These are phyloP conservation scores for Phytopythium helicoides DNA, from an alignment of 352 stramenopile species.

Conservation along the genomic window DNA sequence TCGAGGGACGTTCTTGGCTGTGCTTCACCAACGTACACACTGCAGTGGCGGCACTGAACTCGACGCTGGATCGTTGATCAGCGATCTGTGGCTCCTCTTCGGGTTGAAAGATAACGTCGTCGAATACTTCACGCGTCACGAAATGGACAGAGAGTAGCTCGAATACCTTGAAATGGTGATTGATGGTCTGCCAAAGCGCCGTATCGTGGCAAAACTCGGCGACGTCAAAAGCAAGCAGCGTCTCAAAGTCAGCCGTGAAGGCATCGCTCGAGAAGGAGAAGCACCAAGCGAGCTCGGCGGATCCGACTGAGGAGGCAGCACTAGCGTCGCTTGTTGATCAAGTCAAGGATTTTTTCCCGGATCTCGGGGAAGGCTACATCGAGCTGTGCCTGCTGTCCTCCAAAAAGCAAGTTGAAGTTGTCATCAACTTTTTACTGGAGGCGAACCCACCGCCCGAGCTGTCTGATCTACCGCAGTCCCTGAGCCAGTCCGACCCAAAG, in stretches of 20 bases:
- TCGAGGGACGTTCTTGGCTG: conserved; percentile 49
- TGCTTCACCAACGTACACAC: conserved; percentile 63
- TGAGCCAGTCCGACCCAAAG: conserved; percentile 27
- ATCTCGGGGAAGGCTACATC: conserved; percentile 59
- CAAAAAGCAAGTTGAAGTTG: conserved; percentile 38
- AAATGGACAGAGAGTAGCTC: conserved; percentile 56
- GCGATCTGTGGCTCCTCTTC: conserved; percentile 66
- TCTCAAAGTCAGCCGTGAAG: conserved; percentile 3
- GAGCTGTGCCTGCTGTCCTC: conserved; percentile 55
- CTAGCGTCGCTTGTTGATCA: conserved; percentile 41
- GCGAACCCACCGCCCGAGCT: conserved; percentile 37
- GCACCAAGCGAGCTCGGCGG: conserved; percentile 4
- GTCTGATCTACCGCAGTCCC: conserved; percentile 22
- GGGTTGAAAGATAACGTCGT: conserved; percentile 58
- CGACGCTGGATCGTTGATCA: conserved; percentile 69
- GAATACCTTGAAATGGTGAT: conserved; percentile 76
- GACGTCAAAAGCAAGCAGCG: conserved; percentile 7
- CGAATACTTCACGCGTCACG: conserved; percentile 44
- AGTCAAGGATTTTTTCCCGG: conserved; percentile 60
- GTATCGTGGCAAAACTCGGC: conserved; percentile 14
- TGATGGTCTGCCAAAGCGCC: conserved; percentile 52
- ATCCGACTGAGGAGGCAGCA: conserved; percentile 1
- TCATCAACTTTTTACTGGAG: conserved; percentile 63
- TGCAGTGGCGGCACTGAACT: conserved; percentile 39
- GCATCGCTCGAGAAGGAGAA: conserved; percentile 9